Percentiles rank a stretch among this genome's conserved stretches.
phyloP scores from a whole-genome alignment of 306 rosid species.

The Vigna trinervia region DNA sequence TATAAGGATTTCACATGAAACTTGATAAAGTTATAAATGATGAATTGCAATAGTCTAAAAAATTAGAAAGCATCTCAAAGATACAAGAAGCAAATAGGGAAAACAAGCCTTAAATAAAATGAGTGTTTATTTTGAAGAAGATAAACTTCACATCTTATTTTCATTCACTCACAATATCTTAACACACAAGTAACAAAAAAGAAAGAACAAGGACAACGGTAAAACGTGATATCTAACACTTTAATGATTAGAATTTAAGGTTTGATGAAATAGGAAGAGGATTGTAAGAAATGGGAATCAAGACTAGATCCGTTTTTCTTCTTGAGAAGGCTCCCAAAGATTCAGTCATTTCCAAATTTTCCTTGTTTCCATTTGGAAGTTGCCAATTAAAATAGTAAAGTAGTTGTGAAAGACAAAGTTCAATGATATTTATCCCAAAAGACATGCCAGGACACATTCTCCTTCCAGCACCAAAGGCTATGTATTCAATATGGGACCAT shows the following conservation, averaged over 20 bases:
- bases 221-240: too few relatives aligned
- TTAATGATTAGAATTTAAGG: neutral
- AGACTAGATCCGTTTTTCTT: neutral
- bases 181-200: too few relatives aligned
- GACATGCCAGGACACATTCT: neutral
- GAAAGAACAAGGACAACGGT: too few relatives aligned
- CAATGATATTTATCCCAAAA: neutral
- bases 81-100: too few relatives aligned
- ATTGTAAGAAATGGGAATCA: conserved; percentile 8
- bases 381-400: conserved; percentile 9
- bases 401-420: conserved; percentile 5
- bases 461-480: conserved; percentile 24
- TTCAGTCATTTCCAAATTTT: conserved; percentile 9
- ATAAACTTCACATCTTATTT: neutral
- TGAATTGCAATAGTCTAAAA: too few relatives aligned
- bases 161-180: too few relatives aligned
- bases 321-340: neutral
- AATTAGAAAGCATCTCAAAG: too few relatives aligned
- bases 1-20: too few relatives aligned
- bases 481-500: neutral
- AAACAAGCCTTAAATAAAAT: too few relatives aligned
- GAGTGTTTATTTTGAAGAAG: neutral
- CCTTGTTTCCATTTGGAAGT: conserved; percentile 8
- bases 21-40: too few relatives aligned
- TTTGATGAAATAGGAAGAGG: neutral